Conservation (phyloP, 1,139 yeast genomes). For the Diutina rugosa region DNA sequence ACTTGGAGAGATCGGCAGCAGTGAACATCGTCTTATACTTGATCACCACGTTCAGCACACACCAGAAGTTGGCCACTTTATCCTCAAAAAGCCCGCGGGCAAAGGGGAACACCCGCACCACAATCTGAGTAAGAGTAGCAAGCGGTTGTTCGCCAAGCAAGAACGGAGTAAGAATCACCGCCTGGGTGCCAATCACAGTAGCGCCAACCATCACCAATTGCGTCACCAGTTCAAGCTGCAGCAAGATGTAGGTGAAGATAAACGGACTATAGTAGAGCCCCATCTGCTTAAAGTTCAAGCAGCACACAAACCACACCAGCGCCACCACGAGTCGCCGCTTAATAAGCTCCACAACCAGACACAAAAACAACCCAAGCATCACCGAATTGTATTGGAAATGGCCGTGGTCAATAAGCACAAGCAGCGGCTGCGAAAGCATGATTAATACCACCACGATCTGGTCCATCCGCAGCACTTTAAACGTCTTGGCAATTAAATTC, state of each 20-base stretch:
- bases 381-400: slow-evolving; percentile 93
- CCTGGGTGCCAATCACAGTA: slow-evolving; percentile 46
- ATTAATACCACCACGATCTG: slow-evolving; percentile 67
- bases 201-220: slow-evolving; percentile 49
- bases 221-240: slow-evolving; percentile 12
- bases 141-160: slow-evolving; percentile 12
- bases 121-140: slow-evolving; percentile 17
- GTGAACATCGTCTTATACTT: slow-evolving; percentile 53
- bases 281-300: slow-evolving; percentile 90
- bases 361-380: slow-evolving; percentile 77
- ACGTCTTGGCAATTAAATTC: slow-evolving; percentile 44
- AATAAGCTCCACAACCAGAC: slow-evolving; percentile 53
- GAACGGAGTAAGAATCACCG: slow-evolving; percentile 50
- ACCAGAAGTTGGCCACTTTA: slow-evolving; percentile 96
- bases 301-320: slow-evolving; percentile 65
- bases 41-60: slow-evolving; percentile 66
- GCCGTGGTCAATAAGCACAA: slow-evolving; percentile 86
- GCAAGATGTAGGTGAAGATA: slow-evolving; percentile 60
- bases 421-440: slow-evolving; percentile 67
- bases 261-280: slow-evolving; percentile 87
- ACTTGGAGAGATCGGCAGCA: slow-evolving; percentile 42
- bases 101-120: slow-evolving; percentile 79
- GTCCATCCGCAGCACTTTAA: slow-evolving; percentile 49
- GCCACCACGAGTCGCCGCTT: slow-evolving; percentile 55
- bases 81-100: slow-evolving; percentile 94